Conservation (phyloP, 495 filamentous ascomycete species). For the Podospora conica region DNA sequence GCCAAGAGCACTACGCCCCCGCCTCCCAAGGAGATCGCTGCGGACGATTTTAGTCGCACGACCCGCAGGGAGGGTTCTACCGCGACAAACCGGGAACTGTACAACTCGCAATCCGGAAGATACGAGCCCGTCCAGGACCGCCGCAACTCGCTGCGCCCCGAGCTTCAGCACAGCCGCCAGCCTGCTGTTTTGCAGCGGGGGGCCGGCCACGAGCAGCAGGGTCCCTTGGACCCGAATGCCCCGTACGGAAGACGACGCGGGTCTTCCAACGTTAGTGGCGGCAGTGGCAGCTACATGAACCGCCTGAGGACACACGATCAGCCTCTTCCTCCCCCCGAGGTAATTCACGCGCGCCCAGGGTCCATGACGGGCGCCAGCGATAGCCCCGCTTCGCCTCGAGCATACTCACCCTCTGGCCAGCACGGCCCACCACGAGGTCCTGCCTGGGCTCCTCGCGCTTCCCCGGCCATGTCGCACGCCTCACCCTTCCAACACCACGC, state of each 20-base stretch:
- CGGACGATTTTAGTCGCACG: slow-evolving; percentile 82
- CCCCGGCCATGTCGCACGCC: slow-evolving; percentile 43
- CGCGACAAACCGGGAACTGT: slow-evolving; percentile 65
- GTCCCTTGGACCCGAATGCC: slow-evolving; percentile 70
- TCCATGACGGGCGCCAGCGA: slow-evolving; percentile 44
- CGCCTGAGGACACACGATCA: slow-evolving; percentile 43
- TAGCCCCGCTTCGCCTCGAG: slow-evolving; percentile 41
- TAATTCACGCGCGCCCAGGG: slow-evolving; percentile 35
- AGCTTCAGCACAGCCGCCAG: slow-evolving; percentile 55
- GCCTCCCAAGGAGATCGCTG: slow-evolving; percentile 75
- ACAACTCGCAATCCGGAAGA: slow-evolving; percentile 87
- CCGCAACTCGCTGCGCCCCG: slow-evolving; percentile 54
- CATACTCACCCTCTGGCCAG: slow-evolving; percentile 35
- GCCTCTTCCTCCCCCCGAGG: slow-evolving; percentile 38
- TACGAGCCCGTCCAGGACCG: slow-evolving; percentile 87
- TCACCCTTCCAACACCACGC: slow-evolving; percentile 37
- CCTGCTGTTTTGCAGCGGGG: slow-evolving; percentile 74
- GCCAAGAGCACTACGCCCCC: slow-evolving; percentile 34
- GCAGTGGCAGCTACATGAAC: slow-evolving; percentile 63
- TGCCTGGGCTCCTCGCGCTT: slow-evolving; percentile 45
- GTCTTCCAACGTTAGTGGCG: slow-evolving; percentile 93
- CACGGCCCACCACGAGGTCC: slow-evolving; percentile 30
- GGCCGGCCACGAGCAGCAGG: slow-evolving; percentile 45
- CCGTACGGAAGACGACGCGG: slow-evolving; percentile 73
- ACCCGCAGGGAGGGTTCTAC: slow-evolving; percentile 66